A percentile compares a stretch with the other conserved stretches of the same genome.
Evolutionary conservation across 331 rosid species (phyloP).

Genomic region (Acacia concinna): DNA sequence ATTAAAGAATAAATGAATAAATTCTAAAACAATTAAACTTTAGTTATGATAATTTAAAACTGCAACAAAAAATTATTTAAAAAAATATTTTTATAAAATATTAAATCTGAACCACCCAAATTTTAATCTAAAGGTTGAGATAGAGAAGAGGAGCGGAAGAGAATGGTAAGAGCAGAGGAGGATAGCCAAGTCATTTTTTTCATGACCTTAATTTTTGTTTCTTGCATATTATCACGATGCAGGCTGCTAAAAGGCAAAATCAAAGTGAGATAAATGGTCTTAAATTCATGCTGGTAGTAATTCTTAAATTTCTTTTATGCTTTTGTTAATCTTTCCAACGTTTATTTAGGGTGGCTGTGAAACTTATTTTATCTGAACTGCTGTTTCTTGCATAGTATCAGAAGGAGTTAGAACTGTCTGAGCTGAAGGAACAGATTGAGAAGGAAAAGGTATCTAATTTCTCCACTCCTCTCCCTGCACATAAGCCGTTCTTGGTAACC

Average conservation of each 20-base stretch:
- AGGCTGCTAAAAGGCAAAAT: constrained; percentile 54
- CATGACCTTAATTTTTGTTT: constrained; percentile 30
- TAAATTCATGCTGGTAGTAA: constrained; percentile 79
- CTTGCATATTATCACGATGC: constrained; percentile 31
- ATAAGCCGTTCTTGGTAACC: not conserved
- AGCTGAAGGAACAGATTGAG: constrained; percentile 73
- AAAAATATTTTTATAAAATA: too few species aligned
- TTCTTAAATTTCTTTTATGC: constrained; percentile 25
- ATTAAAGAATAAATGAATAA: too few species aligned
- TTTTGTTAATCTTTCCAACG: constrained; percentile 13
- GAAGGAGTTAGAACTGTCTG: constrained; percentile 81
- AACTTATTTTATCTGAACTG: constrained; percentile 27
- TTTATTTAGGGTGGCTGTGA: constrained; percentile 18
- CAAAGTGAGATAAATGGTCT: constrained; percentile 66
- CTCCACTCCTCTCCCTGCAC: not conserved
- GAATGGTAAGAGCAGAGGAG: too few species aligned
- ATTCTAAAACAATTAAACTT: too few species aligned
- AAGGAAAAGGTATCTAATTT: constrained; percentile 68
- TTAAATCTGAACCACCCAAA: too few species aligned
- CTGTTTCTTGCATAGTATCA: constrained; percentile 54
- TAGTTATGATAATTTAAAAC: too few species aligned
- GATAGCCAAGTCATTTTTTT: too few species aligned
- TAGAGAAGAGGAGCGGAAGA: too few species aligned
- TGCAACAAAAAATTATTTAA: too few species aligned
- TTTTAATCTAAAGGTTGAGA: too few species aligned